Conservation (phyloP, 192 early-diverging fungal genomes). For the Gigaspora rosea region DNA sequence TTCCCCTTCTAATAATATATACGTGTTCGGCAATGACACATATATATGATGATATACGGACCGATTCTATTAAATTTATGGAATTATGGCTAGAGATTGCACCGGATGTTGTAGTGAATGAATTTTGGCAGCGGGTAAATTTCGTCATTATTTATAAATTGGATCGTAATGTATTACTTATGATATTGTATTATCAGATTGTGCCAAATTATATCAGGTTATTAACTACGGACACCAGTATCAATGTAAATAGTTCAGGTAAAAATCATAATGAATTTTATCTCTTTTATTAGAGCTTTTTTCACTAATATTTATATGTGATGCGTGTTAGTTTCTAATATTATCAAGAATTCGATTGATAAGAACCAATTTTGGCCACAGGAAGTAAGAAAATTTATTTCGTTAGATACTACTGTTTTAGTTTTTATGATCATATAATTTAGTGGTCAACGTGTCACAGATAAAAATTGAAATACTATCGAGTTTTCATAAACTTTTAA, state of each 20-base stretch:
- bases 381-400: not conserved
- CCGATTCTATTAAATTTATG: slow-evolving; percentile 78
- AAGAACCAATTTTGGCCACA: slow-evolving; percentile 8
- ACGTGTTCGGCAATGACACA: slow-evolving; percentile 88
- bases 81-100: slow-evolving; percentile 68
- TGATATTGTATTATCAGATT: slow-evolving; percentile 41
- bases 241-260: slow-evolving; percentile 28
- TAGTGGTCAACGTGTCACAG: not conserved
- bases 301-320: not conserved
- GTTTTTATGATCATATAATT: not conserved
- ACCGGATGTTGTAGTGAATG: slow-evolving; percentile 61
- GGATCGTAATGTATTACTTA: not conserved
- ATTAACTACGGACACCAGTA: slow-evolving; percentile 57
- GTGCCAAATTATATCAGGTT: slow-evolving; percentile 66
- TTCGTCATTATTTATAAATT: not conserved
- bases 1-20: slow-evolving; percentile 75
- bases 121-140: slow-evolving; percentile 69
- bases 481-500: slow-evolving; percentile 20
- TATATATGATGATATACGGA: slow-evolving; percentile 83
- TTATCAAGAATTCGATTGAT: not conserved
- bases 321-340: not conserved
- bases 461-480: slow-evolving; percentile 20
- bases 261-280: not conserved
- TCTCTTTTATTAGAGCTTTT: not conserved
- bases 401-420: not conserved